Evolutionary conservation across 345 rosid genomes (phyloP).

Genomic region (Aquilaria sinensis): DNA sequence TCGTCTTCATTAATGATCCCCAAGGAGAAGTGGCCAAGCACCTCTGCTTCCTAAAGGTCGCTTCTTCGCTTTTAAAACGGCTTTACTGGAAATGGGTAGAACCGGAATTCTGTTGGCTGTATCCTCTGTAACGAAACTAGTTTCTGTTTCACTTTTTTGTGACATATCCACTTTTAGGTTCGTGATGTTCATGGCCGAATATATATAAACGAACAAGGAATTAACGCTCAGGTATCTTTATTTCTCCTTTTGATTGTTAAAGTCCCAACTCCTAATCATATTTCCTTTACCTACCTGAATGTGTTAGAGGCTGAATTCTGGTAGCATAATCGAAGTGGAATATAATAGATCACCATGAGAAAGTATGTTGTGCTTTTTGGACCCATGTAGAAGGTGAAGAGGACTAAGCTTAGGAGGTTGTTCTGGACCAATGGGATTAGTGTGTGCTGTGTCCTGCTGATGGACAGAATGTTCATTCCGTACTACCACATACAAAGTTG

Average conservation of each 20-base stretch:
- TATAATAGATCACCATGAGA: too few species aligned
- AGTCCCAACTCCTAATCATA: not conserved
- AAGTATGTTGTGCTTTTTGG: too few species aligned
- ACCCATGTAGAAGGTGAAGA: too few species aligned
- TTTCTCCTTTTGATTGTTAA: not conserved
- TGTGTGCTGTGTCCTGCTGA: too few species aligned
- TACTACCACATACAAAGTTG: too few species aligned
- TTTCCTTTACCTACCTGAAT: not conserved
- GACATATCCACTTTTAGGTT: slow-evolving; percentile 25
- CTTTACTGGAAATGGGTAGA: too few species aligned
- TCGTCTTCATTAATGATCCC: slow-evolving; percentile 59
- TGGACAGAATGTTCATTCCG: too few species aligned
- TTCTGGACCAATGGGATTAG: too few species aligned
- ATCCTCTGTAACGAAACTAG: not conserved
- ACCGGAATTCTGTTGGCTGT: too few species aligned
- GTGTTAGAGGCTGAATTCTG: not conserved
- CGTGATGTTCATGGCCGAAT: slow-evolving; percentile 73
- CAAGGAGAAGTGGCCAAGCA: slow-evolving; percentile 59
- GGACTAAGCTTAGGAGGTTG: too few species aligned
- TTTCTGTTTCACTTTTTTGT: not conserved
- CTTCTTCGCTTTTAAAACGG: not conserved
- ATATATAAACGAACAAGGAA: slow-evolving; percentile 84
- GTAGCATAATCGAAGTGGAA: too few species aligned
- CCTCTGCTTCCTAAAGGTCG: slow-evolving; percentile 58
- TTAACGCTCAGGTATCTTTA: slow-evolving; percentile 81